phyloP scores from a whole-genome alignment of 2,329 filamentous ascomycete species.

The Sarocladium brachiariae region DNA sequence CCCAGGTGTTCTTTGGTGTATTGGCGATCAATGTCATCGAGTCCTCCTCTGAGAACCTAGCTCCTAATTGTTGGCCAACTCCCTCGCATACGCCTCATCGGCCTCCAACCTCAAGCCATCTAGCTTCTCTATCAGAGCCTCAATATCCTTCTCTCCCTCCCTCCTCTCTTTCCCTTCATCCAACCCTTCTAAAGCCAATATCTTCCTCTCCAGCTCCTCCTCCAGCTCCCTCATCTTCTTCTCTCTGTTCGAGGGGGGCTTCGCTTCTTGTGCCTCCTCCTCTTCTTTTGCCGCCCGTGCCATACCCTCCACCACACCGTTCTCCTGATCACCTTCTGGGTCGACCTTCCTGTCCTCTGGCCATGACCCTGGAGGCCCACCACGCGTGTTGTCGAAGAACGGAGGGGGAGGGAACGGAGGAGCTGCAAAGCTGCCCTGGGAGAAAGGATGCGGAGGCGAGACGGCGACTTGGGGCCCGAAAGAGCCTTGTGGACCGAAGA shows the following conservation, averaged over 20 bases:
- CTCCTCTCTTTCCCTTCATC: constrained; percentile 14
- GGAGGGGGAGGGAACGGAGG: neutral
- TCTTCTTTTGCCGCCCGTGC: too few relatives aligned
- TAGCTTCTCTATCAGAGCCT: constrained; percentile 30
- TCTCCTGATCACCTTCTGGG: neutral
- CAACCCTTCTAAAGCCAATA: neutral
- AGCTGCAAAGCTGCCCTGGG: neutral
- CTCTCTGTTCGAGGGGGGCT: neutral
- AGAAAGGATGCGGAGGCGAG: neutral
- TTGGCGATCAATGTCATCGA: too few relatives aligned
- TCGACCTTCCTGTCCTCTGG: constrained; percentile 21
- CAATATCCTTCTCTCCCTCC: constrained; percentile 27
- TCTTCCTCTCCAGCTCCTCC: constrained; percentile 16
- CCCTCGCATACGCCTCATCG: constrained; percentile 40
- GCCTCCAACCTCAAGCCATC: constrained; percentile 34
- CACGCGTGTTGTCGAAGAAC: neutral
- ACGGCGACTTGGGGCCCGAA: constrained; percentile 10
- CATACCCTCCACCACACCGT: neutral
- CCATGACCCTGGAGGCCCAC: constrained; percentile 26
- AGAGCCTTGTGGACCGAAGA: constrained; percentile 11
- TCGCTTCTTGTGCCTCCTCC: too few relatives aligned
- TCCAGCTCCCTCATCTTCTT: constrained; percentile 15
- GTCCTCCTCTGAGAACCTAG: neutral
- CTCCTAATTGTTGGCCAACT: constrained; percentile 23
- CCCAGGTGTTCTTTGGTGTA: too few relatives aligned